phyloP scores from a whole-genome alignment of 2,329 filamentous ascomycete species.

The Alternaria sp. region DNA sequence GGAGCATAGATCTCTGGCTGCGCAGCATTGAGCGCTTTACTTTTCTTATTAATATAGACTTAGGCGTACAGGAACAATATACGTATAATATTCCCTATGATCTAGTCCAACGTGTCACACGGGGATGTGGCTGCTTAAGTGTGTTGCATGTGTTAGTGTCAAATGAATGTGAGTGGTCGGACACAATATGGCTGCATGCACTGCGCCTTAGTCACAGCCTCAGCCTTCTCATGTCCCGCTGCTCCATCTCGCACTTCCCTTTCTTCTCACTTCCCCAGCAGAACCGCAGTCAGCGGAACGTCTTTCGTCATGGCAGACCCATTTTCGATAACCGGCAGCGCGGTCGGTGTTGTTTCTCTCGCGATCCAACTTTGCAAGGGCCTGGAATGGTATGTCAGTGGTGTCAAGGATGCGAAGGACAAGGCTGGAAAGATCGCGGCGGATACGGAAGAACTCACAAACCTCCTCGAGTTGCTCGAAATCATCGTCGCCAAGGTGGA shows the following conservation, averaged over 20 bases:
- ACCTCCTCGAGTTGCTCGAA: neutral
- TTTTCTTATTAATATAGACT: neutral
- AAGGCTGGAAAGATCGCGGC: neutral
- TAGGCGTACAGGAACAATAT: neutral
- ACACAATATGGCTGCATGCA: neutral
- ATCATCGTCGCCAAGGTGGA: accelerated
- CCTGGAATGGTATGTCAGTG: neutral
- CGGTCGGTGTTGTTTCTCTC: neutral
- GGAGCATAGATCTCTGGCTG: conserved; percentile 30
- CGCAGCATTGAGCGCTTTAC: conserved; percentile 19
- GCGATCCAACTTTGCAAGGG: neutral
- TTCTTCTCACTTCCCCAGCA: accelerated
- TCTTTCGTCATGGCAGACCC: neutral
- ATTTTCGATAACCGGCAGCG: neutral
- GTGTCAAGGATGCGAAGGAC: neutral
- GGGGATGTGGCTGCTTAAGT: neutral
- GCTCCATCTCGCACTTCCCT: accelerated
- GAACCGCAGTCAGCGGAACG: accelerated
- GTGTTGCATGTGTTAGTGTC: too few relatives aligned
- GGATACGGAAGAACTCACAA: neutral
- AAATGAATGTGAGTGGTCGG: neutral
- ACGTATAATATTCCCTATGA: too few relatives aligned
- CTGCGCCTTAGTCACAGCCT: neutral
- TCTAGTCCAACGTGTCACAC: neutral
- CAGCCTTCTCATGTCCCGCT: neutral